Conservation (phyloP, 495 filamentous ascomycete genomes). For the Xanthoparmelia taractica region DNA sequence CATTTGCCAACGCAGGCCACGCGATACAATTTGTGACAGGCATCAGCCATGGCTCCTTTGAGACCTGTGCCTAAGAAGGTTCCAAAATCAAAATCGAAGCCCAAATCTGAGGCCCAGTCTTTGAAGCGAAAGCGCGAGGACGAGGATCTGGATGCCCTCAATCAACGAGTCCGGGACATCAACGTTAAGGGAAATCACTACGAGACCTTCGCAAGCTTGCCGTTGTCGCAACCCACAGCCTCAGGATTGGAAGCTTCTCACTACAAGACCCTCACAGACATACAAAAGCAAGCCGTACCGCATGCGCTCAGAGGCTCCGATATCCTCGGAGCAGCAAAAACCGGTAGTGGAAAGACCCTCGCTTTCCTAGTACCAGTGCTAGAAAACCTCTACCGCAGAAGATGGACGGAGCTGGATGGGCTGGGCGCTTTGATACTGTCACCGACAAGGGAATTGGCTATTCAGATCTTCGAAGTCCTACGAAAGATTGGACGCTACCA, state of each 20-base stretch:
- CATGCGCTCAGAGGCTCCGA: slow-evolving; percentile 79
- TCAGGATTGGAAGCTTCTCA: slow-evolving; percentile 76
- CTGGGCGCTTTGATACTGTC: slow-evolving; percentile 88
- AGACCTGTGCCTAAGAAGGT: not conserved
- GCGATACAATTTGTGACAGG: not conserved
- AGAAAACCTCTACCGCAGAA: slow-evolving; percentile 85
- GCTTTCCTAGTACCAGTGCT: slow-evolving; percentile 88
- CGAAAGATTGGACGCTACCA: slow-evolving; percentile 86
- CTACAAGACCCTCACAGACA: slow-evolving; percentile 84
- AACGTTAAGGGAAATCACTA: slow-evolving; percentile 47
- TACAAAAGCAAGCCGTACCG: slow-evolving; percentile 81
- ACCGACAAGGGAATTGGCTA: slow-evolving; percentile 88
- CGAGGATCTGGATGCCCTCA: slow-evolving; percentile 39
- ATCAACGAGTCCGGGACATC: slow-evolving; percentile 44
- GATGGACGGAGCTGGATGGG: slow-evolving; percentile 87
- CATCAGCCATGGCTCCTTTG: slow-evolving; percentile 18
- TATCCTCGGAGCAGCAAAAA: slow-evolving; percentile 92
- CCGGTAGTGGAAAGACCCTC: slow-evolving; percentile 92
- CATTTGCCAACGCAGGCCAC: not conserved
- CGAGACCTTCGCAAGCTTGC: slow-evolving; percentile 68
- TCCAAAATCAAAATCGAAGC: slow-evolving; percentile 18
- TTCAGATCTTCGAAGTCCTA: slow-evolving; percentile 95
- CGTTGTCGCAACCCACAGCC: slow-evolving; percentile 76
- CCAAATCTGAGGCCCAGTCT: slow-evolving; percentile 27
- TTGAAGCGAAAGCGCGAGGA: slow-evolving; percentile 59